phyloP scores from a whole-genome alignment of 108 stramenopile species.

The Pseudonitzschia pungens region DNA sequence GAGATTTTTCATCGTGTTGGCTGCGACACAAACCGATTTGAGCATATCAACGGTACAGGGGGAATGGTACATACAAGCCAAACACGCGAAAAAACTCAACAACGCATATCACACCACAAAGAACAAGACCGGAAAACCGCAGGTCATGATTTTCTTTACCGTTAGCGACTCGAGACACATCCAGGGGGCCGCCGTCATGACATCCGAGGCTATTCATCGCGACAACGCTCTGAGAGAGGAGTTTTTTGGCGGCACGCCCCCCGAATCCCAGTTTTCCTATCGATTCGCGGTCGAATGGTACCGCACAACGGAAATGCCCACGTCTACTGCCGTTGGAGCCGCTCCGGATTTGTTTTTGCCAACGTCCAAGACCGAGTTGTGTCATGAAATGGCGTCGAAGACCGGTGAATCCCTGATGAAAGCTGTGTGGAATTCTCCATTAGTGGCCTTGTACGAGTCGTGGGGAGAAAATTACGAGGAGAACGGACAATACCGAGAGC shows the following conservation, averaged over 20 bases:
- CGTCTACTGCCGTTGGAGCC: slow-evolving; percentile 74
- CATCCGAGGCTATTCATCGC: slow-evolving; percentile 52
- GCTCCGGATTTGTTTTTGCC: slow-evolving; percentile 79
- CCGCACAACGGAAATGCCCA: slow-evolving; percentile 81
- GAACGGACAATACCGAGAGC: slow-evolving; percentile 51
- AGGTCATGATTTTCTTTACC: slow-evolving; percentile 86
- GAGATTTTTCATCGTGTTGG: slow-evolving; percentile 70
- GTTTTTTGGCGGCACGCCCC: slow-evolving; percentile 36
- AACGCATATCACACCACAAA: slow-evolving; percentile 42
- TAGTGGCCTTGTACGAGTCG: slow-evolving; percentile 81
- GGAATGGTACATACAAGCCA: slow-evolving; percentile 79
- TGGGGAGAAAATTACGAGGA: slow-evolving; percentile 41
- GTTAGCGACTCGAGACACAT: slow-evolving; percentile 80
- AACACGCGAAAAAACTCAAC: slow-evolving; percentile 75
- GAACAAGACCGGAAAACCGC: slow-evolving; percentile 34
- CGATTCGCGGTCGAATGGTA: slow-evolving; percentile 78
- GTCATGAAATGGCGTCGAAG: slow-evolving; percentile 75
- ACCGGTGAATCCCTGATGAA: slow-evolving; percentile 87
- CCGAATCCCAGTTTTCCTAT: slow-evolving; percentile 47
- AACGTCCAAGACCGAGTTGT: slow-evolving; percentile 66
- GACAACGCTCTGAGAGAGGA: slow-evolving; percentile 38
- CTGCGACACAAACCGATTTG: slow-evolving; percentile 74
- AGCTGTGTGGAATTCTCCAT: slow-evolving; percentile 84
- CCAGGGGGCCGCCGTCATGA: slow-evolving; percentile 83
- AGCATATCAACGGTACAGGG: slow-evolving; percentile 64